Evolutionary conservation across 352 stramenopile genomes (phyloP).

Genomic region (Peronospora farinosa): DNA sequence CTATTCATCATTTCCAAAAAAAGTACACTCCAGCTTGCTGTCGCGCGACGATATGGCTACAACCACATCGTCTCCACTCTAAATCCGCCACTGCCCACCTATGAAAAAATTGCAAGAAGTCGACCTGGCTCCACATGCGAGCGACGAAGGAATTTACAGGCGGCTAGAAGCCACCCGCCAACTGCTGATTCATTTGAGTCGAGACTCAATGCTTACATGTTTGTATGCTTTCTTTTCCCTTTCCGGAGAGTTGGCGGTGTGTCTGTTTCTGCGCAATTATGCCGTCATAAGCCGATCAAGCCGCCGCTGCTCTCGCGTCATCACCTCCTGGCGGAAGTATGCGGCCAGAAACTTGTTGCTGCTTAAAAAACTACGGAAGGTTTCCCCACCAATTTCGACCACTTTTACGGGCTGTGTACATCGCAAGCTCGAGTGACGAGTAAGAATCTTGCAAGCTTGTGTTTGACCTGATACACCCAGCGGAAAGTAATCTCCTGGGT

Average conservation of each 20-base stretch:
- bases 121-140: slow-evolving; percentile 22
- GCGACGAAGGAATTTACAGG: slow-evolving; percentile 8
- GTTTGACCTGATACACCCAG: slow-evolving; percentile 69
- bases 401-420: slow-evolving; percentile 62
- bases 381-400: slow-evolving; percentile 75
- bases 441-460: slow-evolving; percentile 57
- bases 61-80: slow-evolving; percentile 10
- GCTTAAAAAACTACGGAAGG: slow-evolving; percentile 76
- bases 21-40: slow-evolving; percentile 44
- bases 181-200: slow-evolving; percentile 26
- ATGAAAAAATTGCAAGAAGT: slow-evolving; percentile 22
- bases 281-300: slow-evolving; percentile 45
- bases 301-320: slow-evolving; percentile 52
- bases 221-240: slow-evolving; percentile 20
- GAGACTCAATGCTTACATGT: slow-evolving; percentile 24
- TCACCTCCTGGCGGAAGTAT: slow-evolving; percentile 72
- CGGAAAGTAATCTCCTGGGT: slow-evolving; percentile 73
- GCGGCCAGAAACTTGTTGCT: slow-evolving; percentile 80
- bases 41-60: slow-evolving; percentile 31
- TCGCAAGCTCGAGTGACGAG: slow-evolving; percentile 63
- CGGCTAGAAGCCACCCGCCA: slow-evolving; percentile 15
- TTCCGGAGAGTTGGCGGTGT: neutral
- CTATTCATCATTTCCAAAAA: neutral
- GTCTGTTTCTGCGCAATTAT: slow-evolving; percentile 8
- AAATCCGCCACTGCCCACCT: slow-evolving; percentile 10